Conservation (phyloP, 345 rosid genomes). For the Syzygium aqueum region DNA sequence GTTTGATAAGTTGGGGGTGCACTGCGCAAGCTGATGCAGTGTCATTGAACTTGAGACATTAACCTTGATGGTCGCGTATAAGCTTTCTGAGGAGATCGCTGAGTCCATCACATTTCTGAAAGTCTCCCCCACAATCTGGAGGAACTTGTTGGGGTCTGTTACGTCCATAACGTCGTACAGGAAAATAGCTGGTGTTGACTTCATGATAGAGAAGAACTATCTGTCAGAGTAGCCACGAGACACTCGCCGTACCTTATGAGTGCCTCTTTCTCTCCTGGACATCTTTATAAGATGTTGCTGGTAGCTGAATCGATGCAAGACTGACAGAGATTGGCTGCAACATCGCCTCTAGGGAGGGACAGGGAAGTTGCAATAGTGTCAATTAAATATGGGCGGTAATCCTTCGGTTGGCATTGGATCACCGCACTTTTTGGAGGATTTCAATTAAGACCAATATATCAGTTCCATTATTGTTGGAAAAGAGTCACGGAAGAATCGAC, state of each 20-base stretch:
- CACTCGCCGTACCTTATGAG: slow-evolving; percentile 30
- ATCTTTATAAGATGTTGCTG: neutral
- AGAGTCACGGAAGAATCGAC: too few species aligned
- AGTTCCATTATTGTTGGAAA: neutral
- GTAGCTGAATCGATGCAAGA: slow-evolving; percentile 2
- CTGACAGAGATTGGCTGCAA: neutral
- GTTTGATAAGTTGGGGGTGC: slow-evolving; percentile 5
- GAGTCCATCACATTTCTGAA: neutral
- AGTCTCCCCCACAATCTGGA: neutral
- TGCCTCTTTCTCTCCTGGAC: slow-evolving; percentile 15
- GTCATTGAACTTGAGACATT: neutral
- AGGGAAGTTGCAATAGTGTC: neutral
- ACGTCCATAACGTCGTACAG: neutral
- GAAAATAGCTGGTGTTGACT: accelerated
- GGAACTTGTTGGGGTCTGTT: neutral
- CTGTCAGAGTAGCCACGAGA: slow-evolving; percentile 16
- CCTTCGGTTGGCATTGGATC: neutral
- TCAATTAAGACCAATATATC: accelerated
- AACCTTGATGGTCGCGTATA: neutral
- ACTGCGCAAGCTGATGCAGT: slow-evolving; percentile 2
- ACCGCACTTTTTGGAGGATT: neutral
- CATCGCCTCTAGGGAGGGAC: neutral
- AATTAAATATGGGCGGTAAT: accelerated
- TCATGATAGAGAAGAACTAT: neutral
- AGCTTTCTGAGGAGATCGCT: neutral